Conservation (phyloP, 2,329 filamentous ascomycete species). For the Penicillium sclerotigenum region DNA sequence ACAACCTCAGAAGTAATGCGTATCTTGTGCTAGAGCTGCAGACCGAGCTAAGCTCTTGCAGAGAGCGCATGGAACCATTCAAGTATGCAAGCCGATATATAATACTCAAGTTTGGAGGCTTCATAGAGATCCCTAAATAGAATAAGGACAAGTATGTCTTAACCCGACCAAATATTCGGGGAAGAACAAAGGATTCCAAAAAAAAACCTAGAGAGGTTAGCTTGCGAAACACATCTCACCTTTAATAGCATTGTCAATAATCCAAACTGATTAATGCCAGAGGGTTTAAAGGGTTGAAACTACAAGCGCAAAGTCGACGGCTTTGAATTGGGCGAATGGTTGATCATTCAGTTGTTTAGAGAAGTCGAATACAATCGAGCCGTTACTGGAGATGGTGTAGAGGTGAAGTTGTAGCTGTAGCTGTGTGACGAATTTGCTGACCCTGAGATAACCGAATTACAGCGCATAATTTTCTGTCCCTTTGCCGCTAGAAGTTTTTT, state of each 20-base stretch:
- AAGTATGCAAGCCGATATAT: background rate
- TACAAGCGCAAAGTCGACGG: constrained; percentile 28
- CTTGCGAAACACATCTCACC: constrained; percentile 1
- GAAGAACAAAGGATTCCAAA: background rate
- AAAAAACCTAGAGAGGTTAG: constrained; percentile 2
- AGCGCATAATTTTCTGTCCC: constrained; percentile 42
- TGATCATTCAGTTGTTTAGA: constrained; percentile 15
- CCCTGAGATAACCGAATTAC: constrained; percentile 46
- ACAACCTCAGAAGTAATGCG: background rate
- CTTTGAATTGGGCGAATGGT: constrained; percentile 17
- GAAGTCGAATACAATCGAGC: constrained; percentile 41
- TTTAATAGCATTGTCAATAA: background rate
- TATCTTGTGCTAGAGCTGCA: background rate
- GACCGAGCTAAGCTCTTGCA: background rate
- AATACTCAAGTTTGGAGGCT: background rate
- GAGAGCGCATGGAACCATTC: too few relatives aligned
- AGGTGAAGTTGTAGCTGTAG: constrained; percentile 35
- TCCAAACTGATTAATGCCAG: constrained; percentile 10
- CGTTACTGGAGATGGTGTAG: constrained; percentile 42
- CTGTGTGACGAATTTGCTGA: constrained; percentile 36
- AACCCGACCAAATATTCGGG: background rate
- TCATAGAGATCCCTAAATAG: background rate
- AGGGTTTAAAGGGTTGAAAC: constrained; percentile 18
- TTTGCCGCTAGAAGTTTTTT: constrained; percentile 39
- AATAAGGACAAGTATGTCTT: background rate